phyloP scores from a whole-genome alignment of 192 early-diverging fungal genomes.

The Chytriomyces sp. region DNA sequence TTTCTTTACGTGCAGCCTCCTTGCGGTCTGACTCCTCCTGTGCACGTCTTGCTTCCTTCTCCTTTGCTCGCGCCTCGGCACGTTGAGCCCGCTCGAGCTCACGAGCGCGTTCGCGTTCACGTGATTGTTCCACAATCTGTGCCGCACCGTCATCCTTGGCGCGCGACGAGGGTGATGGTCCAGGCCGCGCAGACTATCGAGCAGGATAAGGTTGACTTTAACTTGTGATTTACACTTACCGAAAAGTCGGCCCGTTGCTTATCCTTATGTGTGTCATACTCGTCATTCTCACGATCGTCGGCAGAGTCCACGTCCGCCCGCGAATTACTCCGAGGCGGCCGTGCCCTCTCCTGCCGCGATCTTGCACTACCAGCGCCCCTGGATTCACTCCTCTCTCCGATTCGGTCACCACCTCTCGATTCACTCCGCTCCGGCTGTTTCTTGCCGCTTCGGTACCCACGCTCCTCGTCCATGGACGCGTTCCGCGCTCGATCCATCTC shows the following conservation, averaged over 20 bases:
- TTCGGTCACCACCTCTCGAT: background rate
- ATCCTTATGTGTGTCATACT: background rate
- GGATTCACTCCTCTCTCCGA: background rate
- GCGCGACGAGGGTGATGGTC: background rate
- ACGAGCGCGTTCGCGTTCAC: background rate
- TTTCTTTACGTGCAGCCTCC: background rate
- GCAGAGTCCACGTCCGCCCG: background rate
- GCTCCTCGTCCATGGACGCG: background rate
- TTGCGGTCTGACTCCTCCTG: conserved; percentile 1
- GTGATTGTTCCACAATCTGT: background rate
- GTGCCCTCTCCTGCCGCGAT: background rate
- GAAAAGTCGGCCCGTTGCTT: background rate
- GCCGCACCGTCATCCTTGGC: background rate
- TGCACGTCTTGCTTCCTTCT: conserved; percentile 4
- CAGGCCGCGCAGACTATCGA: background rate
- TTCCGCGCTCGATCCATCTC: background rate
- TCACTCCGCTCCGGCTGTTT: conserved; percentile 1
- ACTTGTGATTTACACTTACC: background rate
- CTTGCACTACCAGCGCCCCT: background rate
- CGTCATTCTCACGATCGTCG: conserved; percentile 2
- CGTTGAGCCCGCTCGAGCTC: conserved; percentile 9
- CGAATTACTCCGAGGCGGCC: background rate
- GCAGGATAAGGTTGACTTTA: background rate
- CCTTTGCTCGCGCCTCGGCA: conserved; percentile 5
- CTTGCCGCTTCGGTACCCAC: no score